Conservation (phyloP, 2,329 filamentous ascomycete genomes). For the Zalaria obscura region DNA sequence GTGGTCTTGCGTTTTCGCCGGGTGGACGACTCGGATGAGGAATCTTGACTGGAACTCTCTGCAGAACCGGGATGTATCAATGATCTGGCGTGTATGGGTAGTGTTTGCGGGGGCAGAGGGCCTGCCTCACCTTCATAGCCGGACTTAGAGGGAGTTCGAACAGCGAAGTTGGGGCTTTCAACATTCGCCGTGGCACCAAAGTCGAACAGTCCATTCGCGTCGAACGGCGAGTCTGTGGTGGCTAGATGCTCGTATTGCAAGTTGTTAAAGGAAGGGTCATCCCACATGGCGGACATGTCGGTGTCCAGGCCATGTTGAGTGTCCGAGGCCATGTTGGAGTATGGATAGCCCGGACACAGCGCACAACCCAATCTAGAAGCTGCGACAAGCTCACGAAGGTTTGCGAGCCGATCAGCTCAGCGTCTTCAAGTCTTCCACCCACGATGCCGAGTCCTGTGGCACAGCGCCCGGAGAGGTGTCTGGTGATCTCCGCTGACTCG, state of each 20-base stretch:
- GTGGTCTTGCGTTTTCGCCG: conserved; percentile 25
- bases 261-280: conserved; percentile 13
- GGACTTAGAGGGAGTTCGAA: conserved; percentile 16
- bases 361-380: too few relatives aligned
- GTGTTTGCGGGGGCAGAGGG: conserved; percentile 5
- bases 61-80: conserved; percentile 16
- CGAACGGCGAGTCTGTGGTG: conserved; percentile 12
- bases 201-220: conserved; percentile 14
- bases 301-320: conserved; percentile 8
- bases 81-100: conserved; percentile 7
- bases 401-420: too few relatives aligned
- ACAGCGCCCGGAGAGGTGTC: too few relatives aligned
- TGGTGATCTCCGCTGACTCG: too few relatives aligned
- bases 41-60: conserved; percentile 27
- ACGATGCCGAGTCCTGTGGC: too few relatives aligned
- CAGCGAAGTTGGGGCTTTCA: conserved; percentile 12
- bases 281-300: conserved; percentile 13
- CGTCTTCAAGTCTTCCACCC: too few relatives aligned
- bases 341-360: background rate
- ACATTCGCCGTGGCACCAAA: conserved; percentile 10
- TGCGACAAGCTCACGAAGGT: too few relatives aligned
- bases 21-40: conserved; percentile 25
- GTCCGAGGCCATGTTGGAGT: conserved; percentile 5
- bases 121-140: conserved; percentile 9
- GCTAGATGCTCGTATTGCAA: conserved; percentile 11